Evolutionary conservation across 306 rosid species (phyloP).

Genomic region (Heteromeles arbutifolia): DNA sequence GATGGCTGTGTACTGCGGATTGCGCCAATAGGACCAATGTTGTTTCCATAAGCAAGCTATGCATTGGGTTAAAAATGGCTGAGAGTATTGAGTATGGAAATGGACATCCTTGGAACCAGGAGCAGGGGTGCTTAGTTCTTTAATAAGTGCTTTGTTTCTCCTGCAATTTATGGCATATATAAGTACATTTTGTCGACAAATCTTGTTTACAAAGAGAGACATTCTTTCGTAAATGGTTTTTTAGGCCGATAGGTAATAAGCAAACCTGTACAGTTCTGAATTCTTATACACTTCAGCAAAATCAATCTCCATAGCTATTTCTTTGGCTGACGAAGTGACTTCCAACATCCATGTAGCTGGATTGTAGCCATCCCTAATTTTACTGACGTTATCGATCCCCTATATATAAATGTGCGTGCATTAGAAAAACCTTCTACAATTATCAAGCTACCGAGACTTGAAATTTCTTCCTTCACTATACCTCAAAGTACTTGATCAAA

Average conservation of each 20-base stretch:
- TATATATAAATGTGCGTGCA: background rate
- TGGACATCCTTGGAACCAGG: constrained; percentile 43
- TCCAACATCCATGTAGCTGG: constrained; percentile 21
- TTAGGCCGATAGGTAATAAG: background rate
- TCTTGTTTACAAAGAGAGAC: background rate
- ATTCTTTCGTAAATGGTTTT: background rate
- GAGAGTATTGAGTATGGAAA: constrained; percentile 38
- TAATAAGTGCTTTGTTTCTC: constrained; percentile 40
- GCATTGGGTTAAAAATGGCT: constrained; percentile 39
- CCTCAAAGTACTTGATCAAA: constrained; percentile 16
- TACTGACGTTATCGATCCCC: constrained; percentile 1
- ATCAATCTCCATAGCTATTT: constrained; percentile 4
- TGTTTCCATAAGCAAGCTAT: constrained; percentile 60
- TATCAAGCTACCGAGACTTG: background rate
- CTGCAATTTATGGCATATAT: constrained; percentile 24
- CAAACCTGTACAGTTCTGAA: constrained; percentile 11
- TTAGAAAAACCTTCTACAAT: background rate
- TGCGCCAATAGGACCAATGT: constrained; percentile 63
- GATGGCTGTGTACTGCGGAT: constrained; percentile 41
- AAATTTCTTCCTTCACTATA: background rate
- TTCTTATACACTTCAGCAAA: constrained; percentile 11
- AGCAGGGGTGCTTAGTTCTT: constrained; percentile 40
- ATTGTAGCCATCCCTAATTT: constrained; percentile 15
- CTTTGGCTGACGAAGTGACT: constrained; percentile 5
- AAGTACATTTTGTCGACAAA: background rate